Conservation (phyloP, 2,329 filamentous ascomycete genomes). For the Colletotrichum gloeosporioides region DNA sequence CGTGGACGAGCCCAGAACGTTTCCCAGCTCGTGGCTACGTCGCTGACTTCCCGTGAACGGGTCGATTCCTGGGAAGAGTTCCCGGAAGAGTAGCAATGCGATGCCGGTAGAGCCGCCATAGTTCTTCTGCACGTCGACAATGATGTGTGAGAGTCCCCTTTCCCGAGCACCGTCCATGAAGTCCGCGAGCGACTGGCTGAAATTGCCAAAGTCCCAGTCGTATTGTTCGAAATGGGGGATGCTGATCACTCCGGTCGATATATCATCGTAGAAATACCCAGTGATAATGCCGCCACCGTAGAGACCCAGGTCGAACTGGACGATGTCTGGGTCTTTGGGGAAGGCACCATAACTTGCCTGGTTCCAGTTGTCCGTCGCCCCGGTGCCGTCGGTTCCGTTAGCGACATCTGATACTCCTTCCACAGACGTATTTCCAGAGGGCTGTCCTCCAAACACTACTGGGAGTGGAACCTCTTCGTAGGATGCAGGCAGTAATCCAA, state of each 20-base stretch:
- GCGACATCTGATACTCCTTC: not conserved
- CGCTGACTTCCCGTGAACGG: not conserved
- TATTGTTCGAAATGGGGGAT: slow-evolving; percentile 12
- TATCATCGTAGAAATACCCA: slow-evolving; percentile 8
- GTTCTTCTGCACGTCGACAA: slow-evolving; percentile 5
- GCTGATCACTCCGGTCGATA: slow-evolving; percentile 7
- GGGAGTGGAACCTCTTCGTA: not conserved
- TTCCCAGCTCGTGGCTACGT: not conserved
- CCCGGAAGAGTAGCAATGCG: not conserved
- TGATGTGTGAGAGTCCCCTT: not conserved
- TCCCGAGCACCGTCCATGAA: not conserved
- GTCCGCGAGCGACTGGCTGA: not conserved
- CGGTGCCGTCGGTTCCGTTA: not conserved
- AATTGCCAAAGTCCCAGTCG: not conserved
- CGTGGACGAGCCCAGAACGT: not conserved
- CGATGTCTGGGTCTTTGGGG: not conserved
- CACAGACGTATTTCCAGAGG: not conserved
- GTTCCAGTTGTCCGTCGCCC: not conserved
- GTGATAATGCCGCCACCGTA: not conserved
- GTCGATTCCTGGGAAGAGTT: not conserved
- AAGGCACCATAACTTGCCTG: not conserved
- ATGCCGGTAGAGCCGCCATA: not conserved
- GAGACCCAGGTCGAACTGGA: not conserved
- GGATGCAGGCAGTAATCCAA: slow-evolving; percentile 1
- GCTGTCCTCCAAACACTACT: not conserved